A percentile compares a stretch with the other conserved stretches of the same genome.
phyloP scores from a whole-genome alignment of 495 filamentous ascomycete genomes.

The Hyaloscypha bicolor region DNA sequence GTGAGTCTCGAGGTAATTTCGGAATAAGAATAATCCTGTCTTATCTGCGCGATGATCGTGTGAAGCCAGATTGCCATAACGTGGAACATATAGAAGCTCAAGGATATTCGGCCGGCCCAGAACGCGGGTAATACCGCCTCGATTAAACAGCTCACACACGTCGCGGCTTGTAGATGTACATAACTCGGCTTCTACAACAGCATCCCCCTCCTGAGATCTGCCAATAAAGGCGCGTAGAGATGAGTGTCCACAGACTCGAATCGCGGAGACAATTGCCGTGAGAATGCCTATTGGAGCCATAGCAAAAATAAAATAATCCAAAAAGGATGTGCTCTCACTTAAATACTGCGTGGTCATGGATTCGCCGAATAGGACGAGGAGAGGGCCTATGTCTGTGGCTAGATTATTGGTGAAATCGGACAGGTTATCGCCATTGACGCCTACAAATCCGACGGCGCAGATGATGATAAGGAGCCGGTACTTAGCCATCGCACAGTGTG shows the following conservation, averaged over 20 bases:
- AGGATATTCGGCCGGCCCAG: too few relatives aligned
- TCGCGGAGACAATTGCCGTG: not conserved
- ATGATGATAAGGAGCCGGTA: too few relatives aligned
- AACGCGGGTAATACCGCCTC: too few relatives aligned
- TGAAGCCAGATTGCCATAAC: too few relatives aligned
- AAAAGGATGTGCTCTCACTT: too few relatives aligned
- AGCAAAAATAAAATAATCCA: not conserved
- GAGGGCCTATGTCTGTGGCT: not conserved
- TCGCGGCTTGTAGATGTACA: not conserved
- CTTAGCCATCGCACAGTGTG: too few relatives aligned
- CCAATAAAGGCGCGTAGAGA: not conserved
- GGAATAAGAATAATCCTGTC: too few relatives aligned
- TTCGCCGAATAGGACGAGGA: conserved; percentile 1
- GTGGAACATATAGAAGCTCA: too few relatives aligned
- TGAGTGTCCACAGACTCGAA: not conserved
- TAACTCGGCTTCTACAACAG: not conserved
- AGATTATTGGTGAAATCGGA: conserved; percentile 7
- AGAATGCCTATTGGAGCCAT: conserved; percentile 8
- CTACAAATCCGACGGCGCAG: too few relatives aligned
- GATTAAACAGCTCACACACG: not conserved
- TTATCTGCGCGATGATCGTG: too few relatives aligned
- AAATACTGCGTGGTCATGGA: not conserved
- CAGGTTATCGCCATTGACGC: too few relatives aligned
- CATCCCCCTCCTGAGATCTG: not conserved
- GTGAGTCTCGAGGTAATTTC: too few relatives aligned